Conservation (phyloP, 2,329 filamentous ascomycete species). For the Fusarium equiseti region DNA sequence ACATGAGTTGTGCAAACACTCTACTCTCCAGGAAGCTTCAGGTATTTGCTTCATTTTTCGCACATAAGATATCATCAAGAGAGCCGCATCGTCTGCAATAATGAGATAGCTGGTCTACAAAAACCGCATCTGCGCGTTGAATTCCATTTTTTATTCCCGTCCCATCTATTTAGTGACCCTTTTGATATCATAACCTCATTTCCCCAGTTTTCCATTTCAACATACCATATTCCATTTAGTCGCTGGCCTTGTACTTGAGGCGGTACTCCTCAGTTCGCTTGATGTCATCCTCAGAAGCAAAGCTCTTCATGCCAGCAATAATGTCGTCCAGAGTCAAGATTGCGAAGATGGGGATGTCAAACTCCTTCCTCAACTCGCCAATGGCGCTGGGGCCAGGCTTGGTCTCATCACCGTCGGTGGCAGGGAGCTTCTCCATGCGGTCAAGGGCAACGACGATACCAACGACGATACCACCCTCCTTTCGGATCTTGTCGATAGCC, state of each 20-base stretch:
- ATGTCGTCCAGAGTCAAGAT: conserved; percentile 90
- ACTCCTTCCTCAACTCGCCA: conserved; percentile 85
- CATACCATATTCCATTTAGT: conserved; percentile 51
- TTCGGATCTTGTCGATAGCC: conserved; percentile 88
- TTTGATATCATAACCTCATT: conserved; percentile 25
- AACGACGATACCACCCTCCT: conserved; percentile 85
- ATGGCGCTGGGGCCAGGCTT: conserved; percentile 82
- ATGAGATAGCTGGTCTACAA: conserved; percentile 42
- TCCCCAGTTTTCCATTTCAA: neutral
- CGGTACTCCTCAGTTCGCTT: conserved; percentile 80
- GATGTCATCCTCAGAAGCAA: conserved; percentile 72
- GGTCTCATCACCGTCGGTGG: conserved; percentile 72
- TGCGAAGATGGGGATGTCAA: conserved; percentile 83
- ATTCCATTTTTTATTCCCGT: conserved; percentile 1
- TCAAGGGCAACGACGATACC: conserved; percentile 92
- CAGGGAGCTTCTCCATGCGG: conserved; percentile 83
- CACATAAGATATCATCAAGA: conserved; percentile 18
- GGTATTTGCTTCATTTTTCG: conserved; percentile 19
- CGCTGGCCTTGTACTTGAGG: conserved; percentile 70
- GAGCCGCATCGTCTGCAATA: conserved; percentile 30
- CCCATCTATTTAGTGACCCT: conserved; percentile 23
- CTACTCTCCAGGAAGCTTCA: conserved; percentile 12
- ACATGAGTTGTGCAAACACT: conserved; percentile 1
- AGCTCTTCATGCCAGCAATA: conserved; percentile 73
- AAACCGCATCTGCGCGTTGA: conserved; percentile 19